phyloP scores from a whole-genome alignment of 2,329 filamentous ascomycete species.

The Botryotinia narcissicola region DNA sequence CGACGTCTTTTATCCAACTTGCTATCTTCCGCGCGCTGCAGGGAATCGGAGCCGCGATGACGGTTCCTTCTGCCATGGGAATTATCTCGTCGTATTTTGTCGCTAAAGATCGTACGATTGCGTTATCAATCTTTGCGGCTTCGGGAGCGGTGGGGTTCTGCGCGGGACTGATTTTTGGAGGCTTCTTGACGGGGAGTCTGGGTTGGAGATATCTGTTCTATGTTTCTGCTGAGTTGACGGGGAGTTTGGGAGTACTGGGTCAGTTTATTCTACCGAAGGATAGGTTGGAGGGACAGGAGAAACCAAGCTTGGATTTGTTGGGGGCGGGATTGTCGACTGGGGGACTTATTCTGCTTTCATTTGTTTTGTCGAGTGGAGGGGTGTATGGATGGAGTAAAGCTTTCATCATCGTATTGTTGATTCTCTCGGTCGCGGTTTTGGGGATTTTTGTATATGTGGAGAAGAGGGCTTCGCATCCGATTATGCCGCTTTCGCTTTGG shows the following conservation, averaged over 20 bases:
- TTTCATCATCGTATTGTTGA: conserved; percentile 45
- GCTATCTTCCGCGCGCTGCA: conserved; percentile 47
- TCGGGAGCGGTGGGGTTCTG: conserved; percentile 44
- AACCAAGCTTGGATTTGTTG: conserved; percentile 43
- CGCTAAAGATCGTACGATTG: conserved; percentile 41
- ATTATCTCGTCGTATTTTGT: conserved; percentile 46
- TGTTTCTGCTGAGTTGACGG: conserved; percentile 40
- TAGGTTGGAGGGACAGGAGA: conserved; percentile 36
- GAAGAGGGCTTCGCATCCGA: conserved; percentile 45
- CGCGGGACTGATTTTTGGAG: conserved; percentile 42
- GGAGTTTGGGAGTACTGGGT: conserved; percentile 37
- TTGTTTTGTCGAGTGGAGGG: conserved; percentile 46
- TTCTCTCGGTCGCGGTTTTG: conserved; percentile 42
- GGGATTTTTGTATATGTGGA: conserved; percentile 43
- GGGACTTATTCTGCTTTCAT: conserved; percentile 45
- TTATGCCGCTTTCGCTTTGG: conserved; percentile 48
- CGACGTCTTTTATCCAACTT: conserved; percentile 44
- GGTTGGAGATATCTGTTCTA: conserved; percentile 44
- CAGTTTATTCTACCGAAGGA: conserved; percentile 42
- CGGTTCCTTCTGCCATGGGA: conserved; percentile 47
- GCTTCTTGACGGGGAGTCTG: conserved; percentile 42
- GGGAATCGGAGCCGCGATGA: conserved; percentile 47
- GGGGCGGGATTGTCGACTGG: conserved; percentile 44
- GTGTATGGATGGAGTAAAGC: conserved; percentile 47
- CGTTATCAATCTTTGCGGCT: conserved; percentile 42